These are phyloP conservation scores for Parathielavia appendiculata DNA, from an alignment of 495 filamentous ascomycete species.

Conservation along the genomic window DNA sequence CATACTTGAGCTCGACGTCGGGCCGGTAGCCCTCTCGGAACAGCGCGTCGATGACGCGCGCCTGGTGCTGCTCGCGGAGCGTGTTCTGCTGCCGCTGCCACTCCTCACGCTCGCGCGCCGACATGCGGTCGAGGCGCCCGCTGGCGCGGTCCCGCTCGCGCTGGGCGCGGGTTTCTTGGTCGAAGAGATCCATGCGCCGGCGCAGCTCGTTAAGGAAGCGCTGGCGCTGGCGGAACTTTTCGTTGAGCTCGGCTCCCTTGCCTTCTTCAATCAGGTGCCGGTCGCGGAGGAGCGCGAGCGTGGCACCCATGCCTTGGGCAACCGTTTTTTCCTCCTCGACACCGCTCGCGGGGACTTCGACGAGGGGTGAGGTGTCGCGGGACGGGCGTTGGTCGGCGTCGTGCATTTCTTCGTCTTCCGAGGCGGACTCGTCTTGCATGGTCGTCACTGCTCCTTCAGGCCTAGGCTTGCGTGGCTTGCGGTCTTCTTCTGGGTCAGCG, in stretches of 20 bases:
- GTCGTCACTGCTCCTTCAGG: conserved; percentile 37
- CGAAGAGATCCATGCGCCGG: conserved; percentile 65
- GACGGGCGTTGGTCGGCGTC: conserved; percentile 51
- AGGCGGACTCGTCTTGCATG: conserved; percentile 48
- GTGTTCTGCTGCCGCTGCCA: conserved; percentile 82
- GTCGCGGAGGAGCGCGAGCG: conserved; percentile 73
- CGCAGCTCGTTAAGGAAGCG: conserved; percentile 77
- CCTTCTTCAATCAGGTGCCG: conserved; percentile 69
- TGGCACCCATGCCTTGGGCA: conserved; percentile 71
- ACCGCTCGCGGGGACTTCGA: conserved; percentile 56
- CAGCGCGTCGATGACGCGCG: conserved; percentile 71
- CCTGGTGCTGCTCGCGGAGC: conserved; percentile 73
- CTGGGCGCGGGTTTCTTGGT: conserved; percentile 71
- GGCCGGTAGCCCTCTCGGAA: conserved; percentile 87
- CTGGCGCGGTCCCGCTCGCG: conserved; percentile 80
- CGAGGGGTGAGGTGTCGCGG: conserved; percentile 15
- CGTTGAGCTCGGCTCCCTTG: conserved; percentile 57
- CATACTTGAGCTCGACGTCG: conserved; percentile 81
- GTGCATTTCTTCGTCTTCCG: conserved; percentile 47
- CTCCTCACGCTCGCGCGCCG: conserved; percentile 83
- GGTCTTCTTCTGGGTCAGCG: conserved; percentile 60
- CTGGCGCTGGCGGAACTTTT: conserved; percentile 67
- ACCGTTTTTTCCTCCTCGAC: conserved; percentile 80
- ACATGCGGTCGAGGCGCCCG: conserved; percentile 80
- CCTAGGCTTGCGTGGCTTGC: conserved; percentile 43